Conservation (phyloP, 2,329 filamentous ascomycete genomes). For the Aspergillus piperis region DNA sequence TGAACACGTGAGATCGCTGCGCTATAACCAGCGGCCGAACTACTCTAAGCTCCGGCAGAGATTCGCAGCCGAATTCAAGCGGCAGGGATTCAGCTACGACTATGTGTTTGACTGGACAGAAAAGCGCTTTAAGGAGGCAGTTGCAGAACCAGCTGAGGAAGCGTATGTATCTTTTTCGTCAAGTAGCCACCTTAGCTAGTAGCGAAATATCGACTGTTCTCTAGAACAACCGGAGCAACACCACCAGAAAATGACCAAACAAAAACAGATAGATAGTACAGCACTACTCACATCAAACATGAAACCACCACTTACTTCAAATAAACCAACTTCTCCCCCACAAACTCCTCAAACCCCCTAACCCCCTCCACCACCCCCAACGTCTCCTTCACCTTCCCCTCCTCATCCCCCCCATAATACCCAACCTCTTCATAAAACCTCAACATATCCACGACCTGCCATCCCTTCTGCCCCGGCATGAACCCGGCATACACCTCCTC, state of each 20-base stretch:
- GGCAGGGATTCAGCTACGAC: background rate
- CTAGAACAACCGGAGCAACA: no score
- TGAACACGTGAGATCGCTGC: background rate
- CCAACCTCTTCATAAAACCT: conserved; percentile 35
- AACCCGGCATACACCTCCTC: conserved; percentile 26
- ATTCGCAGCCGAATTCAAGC: background rate
- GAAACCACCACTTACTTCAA: background rate
- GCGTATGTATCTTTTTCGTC: no score
- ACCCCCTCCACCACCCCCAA: conserved; percentile 30
- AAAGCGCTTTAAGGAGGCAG: background rate
- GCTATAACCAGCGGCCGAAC: background rate
- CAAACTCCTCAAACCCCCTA: conserved; percentile 42
- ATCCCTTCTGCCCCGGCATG: conserved; percentile 15
- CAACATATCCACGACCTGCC: conserved; percentile 27
- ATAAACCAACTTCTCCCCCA: conserved; percentile 7
- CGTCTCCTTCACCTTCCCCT: conserved; percentile 35
- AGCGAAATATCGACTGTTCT: no score
- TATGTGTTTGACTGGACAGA: conserved; percentile 5
- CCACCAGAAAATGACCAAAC: no score
- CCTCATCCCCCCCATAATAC: conserved; percentile 39
- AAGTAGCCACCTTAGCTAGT: no score
- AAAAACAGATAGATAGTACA: background rate
- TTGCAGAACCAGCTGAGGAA: no score
- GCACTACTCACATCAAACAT: background rate
- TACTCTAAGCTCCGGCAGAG: background rate